phyloP scores from a whole-genome alignment of 2,329 filamentous ascomycete species.

The Talaromyces sp. region DNA sequence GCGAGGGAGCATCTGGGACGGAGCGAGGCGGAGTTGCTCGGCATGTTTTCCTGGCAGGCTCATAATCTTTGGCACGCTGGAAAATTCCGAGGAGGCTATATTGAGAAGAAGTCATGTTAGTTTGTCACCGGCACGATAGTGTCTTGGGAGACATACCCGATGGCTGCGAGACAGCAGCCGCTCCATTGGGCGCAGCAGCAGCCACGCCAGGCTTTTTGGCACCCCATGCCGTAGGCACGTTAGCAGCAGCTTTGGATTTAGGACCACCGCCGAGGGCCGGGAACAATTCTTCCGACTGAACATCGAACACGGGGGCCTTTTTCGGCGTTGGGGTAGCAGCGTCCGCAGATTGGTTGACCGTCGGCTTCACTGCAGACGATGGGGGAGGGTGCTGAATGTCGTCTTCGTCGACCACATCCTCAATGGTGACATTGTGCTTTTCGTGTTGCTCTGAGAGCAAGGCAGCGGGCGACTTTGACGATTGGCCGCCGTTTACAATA shows the following conservation, averaged over 20 bases:
- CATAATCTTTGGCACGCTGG: conserved; percentile 53
- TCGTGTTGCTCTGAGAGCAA: conserved; percentile 51
- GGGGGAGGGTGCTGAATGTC: conserved; percentile 55
- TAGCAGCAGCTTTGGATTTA: conserved; percentile 57
- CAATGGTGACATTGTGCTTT: conserved; percentile 62
- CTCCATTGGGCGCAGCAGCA: conserved; percentile 39
- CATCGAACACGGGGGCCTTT: conserved; percentile 57
- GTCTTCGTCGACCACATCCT: conserved; percentile 78
- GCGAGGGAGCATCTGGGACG: conserved; percentile 70
- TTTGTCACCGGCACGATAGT: neutral
- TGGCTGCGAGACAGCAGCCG: conserved; percentile 50
- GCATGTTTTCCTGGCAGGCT: conserved; percentile 76
- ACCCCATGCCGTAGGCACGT: conserved; percentile 69
- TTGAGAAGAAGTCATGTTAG: conserved; percentile 35
- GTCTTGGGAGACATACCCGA: conserved; percentile 38
- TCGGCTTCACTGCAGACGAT: conserved; percentile 32
- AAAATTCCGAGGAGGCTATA: conserved; percentile 31
- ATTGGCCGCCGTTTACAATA: conserved; percentile 25
- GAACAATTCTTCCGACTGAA: conserved; percentile 84
- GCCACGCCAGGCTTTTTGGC: conserved; percentile 50
- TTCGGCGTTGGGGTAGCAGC: conserved; percentile 31
- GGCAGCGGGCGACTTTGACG: conserved; percentile 45
- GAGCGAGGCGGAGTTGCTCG: conserved; percentile 68
- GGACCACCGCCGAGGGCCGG: conserved; percentile 74
- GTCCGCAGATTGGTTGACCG: conserved; percentile 10